Evolutionary conservation across 805 yeast species (phyloP), one percentile per base, ranked within the genome.

Genomic region (Ogataea zsoltii): DNA sequence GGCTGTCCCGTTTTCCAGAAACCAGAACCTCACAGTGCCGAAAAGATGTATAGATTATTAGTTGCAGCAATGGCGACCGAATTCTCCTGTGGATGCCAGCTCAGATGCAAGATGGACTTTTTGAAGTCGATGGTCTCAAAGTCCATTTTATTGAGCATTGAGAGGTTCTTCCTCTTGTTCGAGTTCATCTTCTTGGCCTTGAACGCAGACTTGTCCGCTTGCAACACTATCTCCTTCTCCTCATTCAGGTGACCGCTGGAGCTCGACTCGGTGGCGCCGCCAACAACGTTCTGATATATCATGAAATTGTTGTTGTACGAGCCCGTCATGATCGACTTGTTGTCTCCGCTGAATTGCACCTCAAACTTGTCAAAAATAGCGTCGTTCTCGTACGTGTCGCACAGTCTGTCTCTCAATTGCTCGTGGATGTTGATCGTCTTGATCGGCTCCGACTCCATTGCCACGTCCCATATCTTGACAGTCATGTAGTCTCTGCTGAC

Each of bases 11-110:
- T 28, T 28, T 28, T 11, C 31, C 23, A 33, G 23, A 18, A 33
- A 33, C 35, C 15, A 33, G 14, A 33, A 28, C 13, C 31, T 58
- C 69, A 85, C 58, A 83, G 74, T 44, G 94, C 85, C 46, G 92
- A 84, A 65, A 87, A 87, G 49, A 87, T 85, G 70, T 85, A 87
- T 57, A 88, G 77, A 70, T 94, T 94, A 72, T 94, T 95, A 17
- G 99, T 94, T 15, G 99, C 98, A 39, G 98, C 98, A 62, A 94
- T 88, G 34, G 99, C 99, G 56, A 94, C 96, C 42, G 94, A 83
- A 70, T 94, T 89, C 70, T 95, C 99, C 56, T 75, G 76, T 53
- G 99, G 99, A 74, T 94, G 99, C 99, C 99, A 94, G 66, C 97
- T 89, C 68, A 90, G 76, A 70, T 94, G 98, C 67, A 92, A 75